Evolutionary conservation across 805 yeast species (phyloP), one percentile per base, ranked within the genome.

Genomic region (Metschnikowia matae): DNA sequence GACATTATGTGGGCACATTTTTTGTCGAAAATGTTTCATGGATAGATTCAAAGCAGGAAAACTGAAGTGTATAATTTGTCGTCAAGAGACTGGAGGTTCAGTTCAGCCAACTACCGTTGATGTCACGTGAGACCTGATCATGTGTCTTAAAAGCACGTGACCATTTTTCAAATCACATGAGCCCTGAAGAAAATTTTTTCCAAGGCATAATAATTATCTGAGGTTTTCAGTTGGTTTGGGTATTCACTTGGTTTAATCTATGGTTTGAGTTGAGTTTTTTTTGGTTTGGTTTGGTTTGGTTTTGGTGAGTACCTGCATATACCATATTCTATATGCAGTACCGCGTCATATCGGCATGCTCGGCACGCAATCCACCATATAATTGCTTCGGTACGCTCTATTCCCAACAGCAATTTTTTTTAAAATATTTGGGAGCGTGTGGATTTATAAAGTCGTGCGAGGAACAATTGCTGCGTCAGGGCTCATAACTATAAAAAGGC

Each of bases 1-100:
- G 48, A 82, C 90, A 0, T 62, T 60, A 11, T 87, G 94, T 62
- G 70, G 70, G 5, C 94, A 87, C 62, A 69, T 79, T 47, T 87
- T 79, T 59, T 87, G 94, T 60, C 80, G 79, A 53, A 50, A 49
- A 3, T 87, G 94, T 61, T 85, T 83, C 61, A 60, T 83, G 55
- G 59, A 62, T 2, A 62, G 81, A 42, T 73, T 69, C 54, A 74
- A 76, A 53, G 68, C 60, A 48, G 58, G 61, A 38, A 69, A 64
- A 43, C 68, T 75, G 36, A 69, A 62, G 3, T 87, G 94, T 60
- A 67, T 68, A 37, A 73, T 83, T 2, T 87, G 94, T 62, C 78
- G 76, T 3, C 64, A 70, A 40, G 82, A 83, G 37, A 85, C 90
- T 0, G 70, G 79, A 31, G 89, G 90, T 0, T 70, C 75, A 2